Base-by-base conservation (phyloP, 2,329 filamentous ascomycete species). In the Paraphoma sp. region DNA sequence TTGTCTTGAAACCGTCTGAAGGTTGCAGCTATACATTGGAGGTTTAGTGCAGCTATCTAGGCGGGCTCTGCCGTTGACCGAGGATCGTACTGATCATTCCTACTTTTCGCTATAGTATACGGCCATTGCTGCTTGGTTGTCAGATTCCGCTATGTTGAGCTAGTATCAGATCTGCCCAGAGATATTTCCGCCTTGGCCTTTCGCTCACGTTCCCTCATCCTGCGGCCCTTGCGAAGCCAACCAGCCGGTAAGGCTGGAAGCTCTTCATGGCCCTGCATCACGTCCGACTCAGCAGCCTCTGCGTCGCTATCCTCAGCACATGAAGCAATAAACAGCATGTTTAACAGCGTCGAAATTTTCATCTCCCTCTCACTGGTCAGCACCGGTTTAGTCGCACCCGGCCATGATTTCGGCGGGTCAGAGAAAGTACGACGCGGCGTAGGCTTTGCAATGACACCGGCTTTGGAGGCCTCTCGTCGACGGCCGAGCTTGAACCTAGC, bases 261-360 rank as follows among this genome's bases (percentile, higher is more conserved):
- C 6, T 29, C 38, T 14, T 10, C 2, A 36, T 45, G 10, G 29
- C 14, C 46, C 40, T 28, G 18, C 36, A 23, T 16, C 12, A 23
- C 29, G 33, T 43, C 23, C 28, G 14, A 28, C 47, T 16, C 23
- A 14, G 14, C 23, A 14, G 14, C 14, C 43, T 38, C 53, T 7
- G 31, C 57, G 36, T 56, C 56, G 17, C 49, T 51, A 41, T 55
- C 45, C 4, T 49, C 31, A 12, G 12, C n/a, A 10, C n/a, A 53
- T 9, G 58, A 57, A 17, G 60, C 59, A 6, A 48, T 45, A 17
- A 63, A 17, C 1, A 64, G 50, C 9, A 45, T 14, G n/a, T 59
- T 46, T 7, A 64, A 38, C 11, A 59, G 12, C 5, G 45, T 30
- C 12, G 33, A 28, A 6, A 56, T 14, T 17, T 48, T 33, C 29